Percentiles rank a stretch among this genome's conserved stretches.
phyloP scores from a whole-genome alignment of 2,329 filamentous ascomycete genomes.

The Diatrype stigma region DNA sequence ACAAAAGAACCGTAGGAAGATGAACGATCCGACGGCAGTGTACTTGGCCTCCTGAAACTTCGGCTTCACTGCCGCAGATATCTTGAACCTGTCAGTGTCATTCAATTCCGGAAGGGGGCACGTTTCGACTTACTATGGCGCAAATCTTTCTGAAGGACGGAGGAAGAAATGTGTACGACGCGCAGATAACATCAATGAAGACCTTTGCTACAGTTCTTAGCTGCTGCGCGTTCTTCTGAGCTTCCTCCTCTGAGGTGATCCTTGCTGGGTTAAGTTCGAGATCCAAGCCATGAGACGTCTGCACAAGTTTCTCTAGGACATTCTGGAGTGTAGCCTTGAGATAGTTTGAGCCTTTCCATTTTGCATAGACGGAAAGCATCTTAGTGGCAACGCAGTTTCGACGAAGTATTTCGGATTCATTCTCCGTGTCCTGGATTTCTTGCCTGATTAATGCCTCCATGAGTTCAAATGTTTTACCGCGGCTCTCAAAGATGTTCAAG shows the following conservation, averaged over 20 bases:
- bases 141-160: conserved; percentile 63
- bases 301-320: conserved; percentile 61
- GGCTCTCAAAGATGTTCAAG: conserved; percentile 65
- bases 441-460: conserved; percentile 65
- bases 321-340: conserved; percentile 62
- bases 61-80: conserved; percentile 58
- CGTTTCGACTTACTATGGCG: conserved; percentile 49
- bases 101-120: background rate
- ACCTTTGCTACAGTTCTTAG: conserved; percentile 65
- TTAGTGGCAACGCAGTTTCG: conserved; percentile 69
- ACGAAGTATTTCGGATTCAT: conserved; percentile 63
- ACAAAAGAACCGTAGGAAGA: conserved; percentile 69
- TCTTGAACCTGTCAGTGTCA: conserved; percentile 34
- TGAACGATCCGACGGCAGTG: conserved; percentile 66
- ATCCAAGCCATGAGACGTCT: conserved; percentile 63
- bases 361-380: conserved; percentile 67
- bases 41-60: conserved; percentile 68
- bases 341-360: conserved; percentile 65
- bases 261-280: conserved; percentile 64
- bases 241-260: conserved; percentile 55
- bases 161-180: conserved; percentile 58
- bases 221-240: conserved; percentile 63
- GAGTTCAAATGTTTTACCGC: conserved; percentile 58
- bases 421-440: conserved; percentile 66
- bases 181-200: conserved; percentile 67